Conservation (phyloP, 2,329 filamentous ascomycete species). For the Xylaria hypoxylon region DNA sequence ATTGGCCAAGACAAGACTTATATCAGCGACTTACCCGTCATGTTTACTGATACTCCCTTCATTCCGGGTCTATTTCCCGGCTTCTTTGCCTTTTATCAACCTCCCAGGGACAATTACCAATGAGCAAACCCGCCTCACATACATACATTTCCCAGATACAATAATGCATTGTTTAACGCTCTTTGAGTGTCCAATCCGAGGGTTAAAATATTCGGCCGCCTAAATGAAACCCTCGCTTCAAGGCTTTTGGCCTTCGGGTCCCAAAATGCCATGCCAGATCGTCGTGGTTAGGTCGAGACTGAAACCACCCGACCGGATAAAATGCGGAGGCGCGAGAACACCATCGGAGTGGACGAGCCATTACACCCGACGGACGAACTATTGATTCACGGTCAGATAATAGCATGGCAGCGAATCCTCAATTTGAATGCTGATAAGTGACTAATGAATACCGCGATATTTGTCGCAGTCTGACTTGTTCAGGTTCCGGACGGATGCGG, state of each 20-base stretch:
- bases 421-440: neutral
- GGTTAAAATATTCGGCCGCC: neutral
- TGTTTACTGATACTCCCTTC: neutral
- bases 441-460: neutral
- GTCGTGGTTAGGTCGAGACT: conserved; percentile 1
- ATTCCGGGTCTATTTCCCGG: conserved; percentile 14
- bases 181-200: conserved; percentile 5
- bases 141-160: no score
- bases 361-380: neutral
- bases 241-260: conserved; percentile 3
- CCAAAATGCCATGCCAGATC: conserved; percentile 21
- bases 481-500: neutral
- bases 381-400: neutral
- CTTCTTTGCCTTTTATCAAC: neutral
- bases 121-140: neutral
- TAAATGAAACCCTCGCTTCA: conserved; percentile 9
- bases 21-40: neutral
- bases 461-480: neutral
- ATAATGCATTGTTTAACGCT: conserved; percentile 16
- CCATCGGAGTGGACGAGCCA: neutral
- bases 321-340: conserved; percentile 2
- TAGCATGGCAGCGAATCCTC: neutral
- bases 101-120: neutral
- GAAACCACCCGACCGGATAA: conserved; percentile 24
- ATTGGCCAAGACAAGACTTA: neutral